Evolutionary conservation across 306 rosid genomes (phyloP).

Genomic region (Glycine soja): DNA sequence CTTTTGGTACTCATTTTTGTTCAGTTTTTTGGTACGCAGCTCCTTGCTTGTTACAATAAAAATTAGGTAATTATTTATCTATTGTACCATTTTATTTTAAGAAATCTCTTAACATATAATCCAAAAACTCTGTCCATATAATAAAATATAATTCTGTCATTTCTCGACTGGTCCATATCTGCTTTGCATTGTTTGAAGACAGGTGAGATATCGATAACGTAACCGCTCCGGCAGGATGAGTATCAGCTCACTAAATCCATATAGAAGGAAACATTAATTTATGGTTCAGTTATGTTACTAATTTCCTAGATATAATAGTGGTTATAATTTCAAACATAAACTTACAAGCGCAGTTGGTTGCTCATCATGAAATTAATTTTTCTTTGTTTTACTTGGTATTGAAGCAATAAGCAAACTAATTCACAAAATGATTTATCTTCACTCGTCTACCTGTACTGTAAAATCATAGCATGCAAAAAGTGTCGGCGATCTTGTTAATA

Average conservation of each 20-base stretch:
- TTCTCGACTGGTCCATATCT: neutral
- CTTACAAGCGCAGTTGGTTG: neutral
- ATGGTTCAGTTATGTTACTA: neutral
- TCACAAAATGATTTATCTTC: constrained; percentile 1
- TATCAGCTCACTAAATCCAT: constrained; percentile 17
- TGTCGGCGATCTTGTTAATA: neutral
- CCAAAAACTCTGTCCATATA: constrained; percentile 24
- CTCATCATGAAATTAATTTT: neutral
- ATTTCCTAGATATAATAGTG: neutral
- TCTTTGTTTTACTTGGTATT: constrained; percentile 13
- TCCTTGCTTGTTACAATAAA: constrained; percentile 24
- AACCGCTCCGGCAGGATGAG: constrained; percentile 21
- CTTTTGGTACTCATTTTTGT: constrained; percentile 23
- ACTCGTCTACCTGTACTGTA: neutral
- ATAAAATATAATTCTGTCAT: constrained; percentile 13
- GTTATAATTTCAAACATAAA: constrained; percentile 12
- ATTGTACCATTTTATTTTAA: neutral
- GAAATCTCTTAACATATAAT: constrained; percentile 16
- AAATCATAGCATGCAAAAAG: neutral
- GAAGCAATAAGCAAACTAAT: constrained; percentile 25
- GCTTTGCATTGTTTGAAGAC: constrained; percentile 18
- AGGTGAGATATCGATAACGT: constrained; percentile 1
- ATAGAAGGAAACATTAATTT: neutral
- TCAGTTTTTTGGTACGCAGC: constrained; percentile 3
- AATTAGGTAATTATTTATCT: neutral